Base-by-base conservation (phyloP, 257 asterid genomes). In the Solanum sitiens region DNA sequence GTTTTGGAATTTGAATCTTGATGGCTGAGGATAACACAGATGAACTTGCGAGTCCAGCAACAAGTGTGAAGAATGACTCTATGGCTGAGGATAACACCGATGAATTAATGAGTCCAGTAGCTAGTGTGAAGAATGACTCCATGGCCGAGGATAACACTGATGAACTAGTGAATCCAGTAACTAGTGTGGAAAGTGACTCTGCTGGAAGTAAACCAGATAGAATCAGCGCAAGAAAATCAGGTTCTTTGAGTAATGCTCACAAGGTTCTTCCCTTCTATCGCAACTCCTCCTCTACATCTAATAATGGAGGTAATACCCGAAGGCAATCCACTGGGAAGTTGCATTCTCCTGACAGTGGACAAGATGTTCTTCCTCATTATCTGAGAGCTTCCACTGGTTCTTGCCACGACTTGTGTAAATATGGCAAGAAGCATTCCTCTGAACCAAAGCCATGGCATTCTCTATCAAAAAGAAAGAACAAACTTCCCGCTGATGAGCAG, bases 381-480 rank as follows among this genome's bases (percentile, higher is more conserved):
- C 98, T 95, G 85, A 91, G 98, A 92, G 95, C 98, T 73, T 95
- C 98, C 59, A 94, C 98, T 23, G 98, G 96, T 83, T 96, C 99
- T 83, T 96, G 98, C 90, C 99, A 96, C 84, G 99, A 96, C 89
- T 88, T 91, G 61, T 96, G 98, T 89, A 96, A 95, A 92, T 94
- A 89, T 86, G 99, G 99, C n/a, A 79, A 86, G 87, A 90, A 86
- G 65, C 91, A 91, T 70, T 82, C 90, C 39, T 68, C 68, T 35
- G 98, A 92, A 84, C 91, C 87, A 87, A 92, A 93, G 88, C 91
- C 92, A 83, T 86, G 89, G 92, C 91, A 84, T 88, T 92, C 94
- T 72, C 50, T 89, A 11, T 90, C 89, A 33, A 95, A 90, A 92
- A 90, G 91, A 85, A 83, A 25, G n/a, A 68, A 35, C 32, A 88